These are phyloP conservation scores for Vigna hirtella DNA, from an alignment of 306 rosid genomes.

Conservation along the genomic window DNA sequence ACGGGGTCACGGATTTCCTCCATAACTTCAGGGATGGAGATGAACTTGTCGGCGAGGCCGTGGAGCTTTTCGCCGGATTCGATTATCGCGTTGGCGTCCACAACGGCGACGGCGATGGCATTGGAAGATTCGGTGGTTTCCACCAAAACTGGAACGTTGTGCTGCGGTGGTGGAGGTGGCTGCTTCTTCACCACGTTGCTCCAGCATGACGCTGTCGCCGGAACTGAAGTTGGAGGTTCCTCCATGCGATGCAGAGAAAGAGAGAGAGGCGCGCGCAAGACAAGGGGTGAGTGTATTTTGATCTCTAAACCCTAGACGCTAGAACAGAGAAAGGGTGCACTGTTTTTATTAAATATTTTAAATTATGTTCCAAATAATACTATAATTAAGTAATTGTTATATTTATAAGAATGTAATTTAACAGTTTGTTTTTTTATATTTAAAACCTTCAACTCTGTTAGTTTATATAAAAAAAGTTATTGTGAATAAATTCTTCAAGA, in stretches of 20 bases:
- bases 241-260: conserved; percentile 43
- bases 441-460: no score
- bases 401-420: no score
- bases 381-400: no score
- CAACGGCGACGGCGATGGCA: conserved; percentile 73
- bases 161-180: conserved; percentile 48
- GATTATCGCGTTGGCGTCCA: conserved; percentile 87
- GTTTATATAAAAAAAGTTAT: no score
- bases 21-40: conserved; percentile 76
- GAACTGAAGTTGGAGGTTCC: conserved; percentile 37
- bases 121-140: conserved; percentile 65
- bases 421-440: no score
- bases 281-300: background rate
- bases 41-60: conserved; percentile 73
- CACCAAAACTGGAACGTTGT: conserved; percentile 48
- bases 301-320: conserved; percentile 47
- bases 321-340: background rate
- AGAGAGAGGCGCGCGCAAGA: background rate
- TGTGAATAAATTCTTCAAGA: no score
- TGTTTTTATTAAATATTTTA: background rate
- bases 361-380: background rate
- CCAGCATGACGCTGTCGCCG: conserved; percentile 57
- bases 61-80: conserved; percentile 72
- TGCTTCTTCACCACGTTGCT: conserved; percentile 69
- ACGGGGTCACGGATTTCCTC: conserved; percentile 88